Percentiles rank a stretch among this genome's conserved stretches.
Conservation (phyloP, 2,329 filamentous ascomycete genomes). For the Sclerotinia glacialis region DNA sequence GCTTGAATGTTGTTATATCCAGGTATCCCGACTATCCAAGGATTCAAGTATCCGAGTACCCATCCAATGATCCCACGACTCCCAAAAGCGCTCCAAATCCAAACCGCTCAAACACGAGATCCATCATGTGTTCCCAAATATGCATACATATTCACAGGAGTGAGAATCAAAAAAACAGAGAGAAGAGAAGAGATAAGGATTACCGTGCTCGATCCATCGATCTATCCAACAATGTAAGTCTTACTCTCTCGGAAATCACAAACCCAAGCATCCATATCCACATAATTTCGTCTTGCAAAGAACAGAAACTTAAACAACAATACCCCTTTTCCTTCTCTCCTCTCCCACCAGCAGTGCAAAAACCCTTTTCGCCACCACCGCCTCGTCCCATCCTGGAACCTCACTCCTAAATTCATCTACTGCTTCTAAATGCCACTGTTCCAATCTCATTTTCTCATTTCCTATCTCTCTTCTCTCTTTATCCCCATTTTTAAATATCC, state of each 20-base stretch:
- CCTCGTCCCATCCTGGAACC: slow-evolving; percentile 39
- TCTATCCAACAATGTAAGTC: background rate
- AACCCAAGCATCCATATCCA: background rate
- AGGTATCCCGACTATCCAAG: background rate
- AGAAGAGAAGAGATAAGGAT: background rate
- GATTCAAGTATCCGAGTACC: background rate
- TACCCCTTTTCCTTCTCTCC: slow-evolving; percentile 28
- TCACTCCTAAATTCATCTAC: slow-evolving; percentile 38
- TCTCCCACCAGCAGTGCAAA: slow-evolving; percentile 36
- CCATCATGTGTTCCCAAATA: background rate
- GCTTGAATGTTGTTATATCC: background rate
- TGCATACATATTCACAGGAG: background rate
- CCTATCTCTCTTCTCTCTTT: slow-evolving; percentile 18
- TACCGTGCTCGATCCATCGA: background rate
- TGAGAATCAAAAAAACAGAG: background rate
- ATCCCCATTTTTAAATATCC: background rate
- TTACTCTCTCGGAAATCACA: background rate
- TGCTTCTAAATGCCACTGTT: slow-evolving; percentile 40
- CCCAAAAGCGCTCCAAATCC: background rate
- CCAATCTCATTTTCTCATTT: slow-evolving; percentile 33
- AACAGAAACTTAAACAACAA: background rate
- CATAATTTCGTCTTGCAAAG: too few species aligned
- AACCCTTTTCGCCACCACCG: slow-evolving; percentile 37
- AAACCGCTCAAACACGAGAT: background rate
- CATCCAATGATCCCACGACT: background rate